These are phyloP conservation scores for Alnus rubra DNA, from an alignment of 306 rosid species.

Conservation along the genomic window DNA sequence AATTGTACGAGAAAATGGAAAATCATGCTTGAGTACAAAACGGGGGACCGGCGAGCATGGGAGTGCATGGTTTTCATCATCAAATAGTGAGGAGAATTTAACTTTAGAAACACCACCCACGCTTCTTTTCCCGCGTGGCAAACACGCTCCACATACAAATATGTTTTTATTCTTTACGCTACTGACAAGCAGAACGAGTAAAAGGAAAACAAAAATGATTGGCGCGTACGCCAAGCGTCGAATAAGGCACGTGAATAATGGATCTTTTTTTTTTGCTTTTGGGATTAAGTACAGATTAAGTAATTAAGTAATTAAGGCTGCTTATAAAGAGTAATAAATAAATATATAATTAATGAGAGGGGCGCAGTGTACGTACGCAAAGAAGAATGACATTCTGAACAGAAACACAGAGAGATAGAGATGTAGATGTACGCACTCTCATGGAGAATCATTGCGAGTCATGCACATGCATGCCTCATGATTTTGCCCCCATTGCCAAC, in stretches of 20 bases:
- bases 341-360: too few relatives aligned
- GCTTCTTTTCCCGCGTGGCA: background rate
- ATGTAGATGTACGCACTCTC: background rate
- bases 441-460: constrained; percentile 31
- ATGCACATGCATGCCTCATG: constrained; percentile 27
- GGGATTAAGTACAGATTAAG: background rate
- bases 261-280: background rate
- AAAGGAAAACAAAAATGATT: too few relatives aligned
- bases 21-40: constrained; percentile 9
- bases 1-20: background rate
- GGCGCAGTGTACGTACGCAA: background rate
- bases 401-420: background rate
- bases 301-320: background rate
- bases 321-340: background rate
- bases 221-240: background rate
- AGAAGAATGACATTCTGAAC: background rate
- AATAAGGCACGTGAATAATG: background rate
- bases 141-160: background rate
- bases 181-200: too few relatives aligned
- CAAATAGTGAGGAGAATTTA: background rate
- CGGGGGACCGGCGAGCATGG: background rate
- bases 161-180: too few relatives aligned
- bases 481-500: constrained; percentile 41
- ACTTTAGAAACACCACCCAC: background rate
- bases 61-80: constrained; percentile 28